Base-by-base conservation (phyloP, 2,329 filamentous ascomycete genomes). In the Xylariales sp. region DNA sequence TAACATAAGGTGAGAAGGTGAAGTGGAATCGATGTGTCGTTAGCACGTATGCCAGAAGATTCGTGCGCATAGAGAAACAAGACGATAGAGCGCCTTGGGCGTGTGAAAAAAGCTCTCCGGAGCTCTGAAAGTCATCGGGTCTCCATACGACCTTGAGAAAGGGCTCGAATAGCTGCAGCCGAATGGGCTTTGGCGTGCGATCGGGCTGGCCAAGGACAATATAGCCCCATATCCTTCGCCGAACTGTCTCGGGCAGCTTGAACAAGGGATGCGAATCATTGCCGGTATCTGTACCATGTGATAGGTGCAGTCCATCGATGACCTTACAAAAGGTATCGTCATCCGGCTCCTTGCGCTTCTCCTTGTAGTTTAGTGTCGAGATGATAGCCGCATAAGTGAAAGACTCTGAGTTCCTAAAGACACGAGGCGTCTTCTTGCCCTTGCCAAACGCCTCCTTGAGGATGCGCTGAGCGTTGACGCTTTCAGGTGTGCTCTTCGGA, bases 1-100 rank as follows among this genome's bases (percentile, higher is more conserved):
- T 27, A 24, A 40, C 36, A 12, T 33, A 40, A 4, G 42, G 42
- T 27, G 42, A 44, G 28, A 44, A 40, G 35, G 33, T 27, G 36
- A 44, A 24, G 21, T 44, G 42, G 28, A 44, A 44, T 5, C 42
- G 36, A 28, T 39, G 29, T 6, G 42, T 27, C 15, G 42, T 31
- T 5, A 44, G 22, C 2, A 40, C n/a, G 19, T 44, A 32, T 6
- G 42, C 42, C 20, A 39, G n/a, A 9, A 33, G 5, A 8, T 44
- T 36, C 15, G 24, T 21, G 4, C 42, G 42, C 36, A 44, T 39
- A 8, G 42, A 8, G 19, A 20, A 16, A 12, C 14, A 39, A 8
- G 42, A 4, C 3, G 19, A 39, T 14, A 40, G 12, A 8, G 35
- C 42, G 11, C 35, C 34, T 6, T 24, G 19, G 11, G 25, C 18